Base-by-base conservation (phyloP, 257 asterid species). In the Asclepias syriaca region DNA sequence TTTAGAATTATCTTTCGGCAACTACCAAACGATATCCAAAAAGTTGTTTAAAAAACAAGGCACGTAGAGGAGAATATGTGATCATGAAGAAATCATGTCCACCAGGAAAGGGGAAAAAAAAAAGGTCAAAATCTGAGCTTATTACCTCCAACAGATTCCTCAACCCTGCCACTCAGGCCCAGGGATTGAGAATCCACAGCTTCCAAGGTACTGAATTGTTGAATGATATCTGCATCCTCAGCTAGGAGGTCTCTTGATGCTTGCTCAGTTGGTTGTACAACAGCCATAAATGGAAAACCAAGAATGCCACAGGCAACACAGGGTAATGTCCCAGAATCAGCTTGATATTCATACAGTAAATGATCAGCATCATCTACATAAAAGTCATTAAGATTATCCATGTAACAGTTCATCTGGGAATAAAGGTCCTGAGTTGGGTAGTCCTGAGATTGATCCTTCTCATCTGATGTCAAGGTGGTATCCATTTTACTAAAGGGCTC, bases 271-370 rank as follows among this genome's bases (percentile, higher is more conserved):
- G 99, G 99, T 78, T 95, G 98, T 72, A 92, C 77, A 65, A 92
- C 81, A 66, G 97, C 88, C 99, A 95, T 95, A 80, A 90, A 95
- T 61, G 99, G 99, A 83, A 89, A 95, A 65, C 99, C 99, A 73
- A 95, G 99, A 77, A 95, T 85, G 27, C 99, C 99, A 85, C 99
- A 95, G 72, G 96, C 96, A 34, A 92, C 86, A 81, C 99, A 95
- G 70, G 98, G 94, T 79, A 95, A 86, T 68, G 94, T 77, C 70
- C 99, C 99, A 65, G 99, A 90, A 77, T 95, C 98, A 48, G 88
- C 78, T 82, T 92, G 96, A 77, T 92, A 90, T 68, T 88, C 96
- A 68, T 78, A 85, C 55, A 90, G 81, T 81, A 95, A 70, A 82
- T 81, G 90, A 74, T 87, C 94, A 58, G 72, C 72, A 75, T 86